Base-by-base conservation (phyloP, 768 basidiomycete species). In the Dioszegia hungarica region DNA sequence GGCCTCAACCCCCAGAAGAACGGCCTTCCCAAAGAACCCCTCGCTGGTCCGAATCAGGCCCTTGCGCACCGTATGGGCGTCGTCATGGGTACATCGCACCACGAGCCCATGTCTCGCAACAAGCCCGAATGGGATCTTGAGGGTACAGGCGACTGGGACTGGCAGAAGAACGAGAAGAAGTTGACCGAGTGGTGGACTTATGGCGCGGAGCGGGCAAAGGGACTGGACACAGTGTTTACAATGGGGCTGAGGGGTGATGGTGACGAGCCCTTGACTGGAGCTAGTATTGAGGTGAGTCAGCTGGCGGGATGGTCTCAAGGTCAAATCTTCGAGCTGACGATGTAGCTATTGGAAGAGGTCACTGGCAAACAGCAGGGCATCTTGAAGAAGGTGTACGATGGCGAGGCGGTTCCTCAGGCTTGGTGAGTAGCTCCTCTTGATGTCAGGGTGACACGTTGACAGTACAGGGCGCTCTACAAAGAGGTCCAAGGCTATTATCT, bases 61-160 rank as follows among this genome's bases (percentile, higher is more conserved):
- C 76, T 84, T 31, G 87, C 86, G 2, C 82, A 87, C 61, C 77
- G 77, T 53, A 86, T 83, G 72, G 86, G 83, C 24, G 79, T 87
- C 41, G 85, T 84, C 31, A 86, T 86, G 84, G 84, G 86, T 44
- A 86, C 86, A 1, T 85, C 65, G 12, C 85, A 86, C 67, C 82
- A 87, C 70, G 86, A 88, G 65, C 86, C 86, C 9, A 86, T 87
- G 84, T 82, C 84, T 79, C 82, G 86, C 20, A 84, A 84, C 31
- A 84, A 83, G 1, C 85, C 86, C 11, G 70, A 87, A 67, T 88
- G 84, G 79, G 78, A 73, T 57, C 68, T 82, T 11, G 82, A 83
- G 56, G 84, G 82, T 2, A 67, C 67, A 8, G 86, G 86, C 1
- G 62, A 77, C 0, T 88, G 86, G 85, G 82, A 87, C 67, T 79